Percentiles rank a stretch among this genome's conserved stretches.
phyloP scores from a whole-genome alignment of 2,329 filamentous ascomycete genomes.

The Lojkania enalia region DNA sequence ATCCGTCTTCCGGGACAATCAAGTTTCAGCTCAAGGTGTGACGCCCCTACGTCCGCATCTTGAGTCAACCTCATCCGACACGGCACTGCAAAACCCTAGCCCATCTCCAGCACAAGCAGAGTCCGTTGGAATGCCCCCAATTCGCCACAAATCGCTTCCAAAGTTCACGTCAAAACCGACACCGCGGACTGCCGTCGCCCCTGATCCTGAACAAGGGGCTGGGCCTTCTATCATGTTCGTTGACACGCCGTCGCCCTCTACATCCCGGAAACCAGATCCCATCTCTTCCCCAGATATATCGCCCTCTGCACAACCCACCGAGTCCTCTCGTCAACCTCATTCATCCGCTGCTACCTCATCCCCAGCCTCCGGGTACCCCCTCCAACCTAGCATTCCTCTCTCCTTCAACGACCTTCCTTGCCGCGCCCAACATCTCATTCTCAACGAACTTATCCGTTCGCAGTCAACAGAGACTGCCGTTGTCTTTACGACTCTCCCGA shows the following conservation, averaged over 20 bases:
- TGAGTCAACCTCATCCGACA: constrained; percentile 32
- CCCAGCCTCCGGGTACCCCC: constrained; percentile 52
- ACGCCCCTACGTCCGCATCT: constrained; percentile 32
- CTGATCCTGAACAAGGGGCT: constrained; percentile 60
- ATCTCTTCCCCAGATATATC: constrained; percentile 16
- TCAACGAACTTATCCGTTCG: constrained; percentile 77
- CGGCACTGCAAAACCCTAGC: constrained; percentile 19
- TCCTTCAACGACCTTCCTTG: constrained; percentile 87
- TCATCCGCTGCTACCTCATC: constrained; percentile 9
- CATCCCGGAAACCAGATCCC: constrained; percentile 24
- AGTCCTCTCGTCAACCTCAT: constrained; percentile 8
- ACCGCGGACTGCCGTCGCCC: constrained; percentile 67
- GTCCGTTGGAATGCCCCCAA: constrained; percentile 52
- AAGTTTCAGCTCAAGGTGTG: constrained; percentile 22
- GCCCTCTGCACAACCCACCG: constrained; percentile 5
- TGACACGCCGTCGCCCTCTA: constrained; percentile 43
- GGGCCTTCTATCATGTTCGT: constrained; percentile 78
- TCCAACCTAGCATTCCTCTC: constrained; percentile 66
- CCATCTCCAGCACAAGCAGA: background rate
- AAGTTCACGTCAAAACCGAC: constrained; percentile 75
- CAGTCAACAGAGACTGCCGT: constrained; percentile 64
- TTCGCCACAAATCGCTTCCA: constrained; percentile 59
- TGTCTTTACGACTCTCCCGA: constrained; percentile 80
- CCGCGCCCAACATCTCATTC: constrained; percentile 80
- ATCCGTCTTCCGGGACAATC: constrained; percentile 28